Base-by-base conservation (phyloP, 164 flowering plant genomes). In the Hamamelis virginiana region DNA sequence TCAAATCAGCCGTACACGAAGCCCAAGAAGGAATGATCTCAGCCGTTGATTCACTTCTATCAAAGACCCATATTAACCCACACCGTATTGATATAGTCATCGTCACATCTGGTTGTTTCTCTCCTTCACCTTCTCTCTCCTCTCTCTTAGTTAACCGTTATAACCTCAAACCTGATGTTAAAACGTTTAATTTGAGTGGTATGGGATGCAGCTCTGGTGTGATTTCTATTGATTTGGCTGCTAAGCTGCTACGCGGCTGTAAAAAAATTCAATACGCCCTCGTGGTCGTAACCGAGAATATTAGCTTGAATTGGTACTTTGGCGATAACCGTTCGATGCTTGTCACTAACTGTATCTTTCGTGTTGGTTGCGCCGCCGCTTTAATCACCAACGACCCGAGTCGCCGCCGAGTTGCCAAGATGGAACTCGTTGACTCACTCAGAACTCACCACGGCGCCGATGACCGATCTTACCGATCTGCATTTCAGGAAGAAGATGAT, bases 151-250 rank as follows among this genome's bases (percentile, higher is more conserved):
- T 86, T 10, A 80, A 84, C 69, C 83, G 67, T 10, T 86, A 78
- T 68, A 74, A 75, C 2, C 52, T 88, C 33, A 74, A 21, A 23
- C 76, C 77, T 1, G 77, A 83, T 51, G 79, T 86, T 9, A 80
- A 81, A 59, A 75, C 85, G 9, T 88, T 67, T 59, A 83, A 86
- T 70, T 73, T 86, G 1, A 76, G 80, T 23, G 90, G 92, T n/a
- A 88, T 86, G 90, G 90, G 88, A 0, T 86, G 92, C 67, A 82
- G 90, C 65, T 77, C 87, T 0, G 87, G 92, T 13, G 78, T 77
- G 9, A 25, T 80, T 23, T 33, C 87, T 9, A 70, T 84, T 0
- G 92, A 88, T 62, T 64, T 83, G 14, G 89, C 86, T 26, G 79
- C 81, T 23, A 76, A 73, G 43, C 55, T 85, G 57, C 58, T 87